phyloP scores from a whole-genome alignment of 2,329 filamentous ascomycete genomes.

The Biscogniauxia sp. region DNA sequence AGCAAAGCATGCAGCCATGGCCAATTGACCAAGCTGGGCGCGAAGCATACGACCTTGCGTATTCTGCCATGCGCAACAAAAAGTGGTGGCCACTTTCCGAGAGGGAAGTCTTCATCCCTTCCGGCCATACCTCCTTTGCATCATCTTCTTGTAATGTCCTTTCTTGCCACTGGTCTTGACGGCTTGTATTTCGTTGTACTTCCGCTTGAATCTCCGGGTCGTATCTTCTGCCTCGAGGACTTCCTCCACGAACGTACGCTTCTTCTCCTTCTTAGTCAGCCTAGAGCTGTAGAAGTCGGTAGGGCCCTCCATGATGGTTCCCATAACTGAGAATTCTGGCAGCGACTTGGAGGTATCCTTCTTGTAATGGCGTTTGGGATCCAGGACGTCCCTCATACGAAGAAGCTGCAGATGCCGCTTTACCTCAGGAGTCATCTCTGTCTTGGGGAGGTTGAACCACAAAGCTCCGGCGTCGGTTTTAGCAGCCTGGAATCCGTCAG shows the following conservation, averaged over 20 bases:
- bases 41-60: neutral
- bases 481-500: conserved; percentile 23
- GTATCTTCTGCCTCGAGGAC: conserved; percentile 66
- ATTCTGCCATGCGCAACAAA: neutral
- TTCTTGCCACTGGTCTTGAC: conserved; percentile 87
- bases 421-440: conserved; percentile 77
- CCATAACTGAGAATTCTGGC: conserved; percentile 85
- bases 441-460: conserved; percentile 88
- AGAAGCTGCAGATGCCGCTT: conserved; percentile 88
- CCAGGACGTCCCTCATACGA: conserved; percentile 83
- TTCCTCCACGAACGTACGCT: conserved; percentile 83
- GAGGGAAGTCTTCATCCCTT: conserved; percentile 22
- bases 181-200: conserved; percentile 81
- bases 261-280: conserved; percentile 82
- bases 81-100: conserved; percentile 37
- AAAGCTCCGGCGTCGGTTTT: conserved; percentile 67
- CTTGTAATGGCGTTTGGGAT: conserved; percentile 78
- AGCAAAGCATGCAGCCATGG: neutral
- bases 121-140: conserved; percentile 39
- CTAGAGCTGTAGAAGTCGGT: conserved; percentile 83
- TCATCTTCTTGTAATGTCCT: conserved; percentile 79
- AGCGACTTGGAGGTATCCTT: conserved; percentile 73
- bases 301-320: conserved; percentile 82
- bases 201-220: conserved; percentile 74
- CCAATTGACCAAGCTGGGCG: neutral